Evolutionary conservation across 495 filamentous ascomycete species (phyloP).

Genomic region (Tirmania nivea): DNA sequence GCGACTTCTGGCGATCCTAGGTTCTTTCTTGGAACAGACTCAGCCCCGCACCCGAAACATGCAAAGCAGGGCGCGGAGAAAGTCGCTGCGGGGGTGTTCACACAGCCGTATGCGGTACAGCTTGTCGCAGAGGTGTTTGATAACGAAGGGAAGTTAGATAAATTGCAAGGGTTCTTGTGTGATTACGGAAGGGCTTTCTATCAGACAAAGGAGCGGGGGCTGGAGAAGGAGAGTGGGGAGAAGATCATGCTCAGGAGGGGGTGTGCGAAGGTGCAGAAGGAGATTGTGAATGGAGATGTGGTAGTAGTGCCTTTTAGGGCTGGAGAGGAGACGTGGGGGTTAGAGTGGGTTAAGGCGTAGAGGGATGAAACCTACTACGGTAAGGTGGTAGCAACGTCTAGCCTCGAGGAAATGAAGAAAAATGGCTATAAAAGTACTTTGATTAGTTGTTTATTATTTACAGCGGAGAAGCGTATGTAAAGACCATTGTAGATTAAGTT

Average conservation of each 20-base stretch:
- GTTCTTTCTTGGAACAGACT: conserved; percentile 63
- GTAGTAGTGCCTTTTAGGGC: conserved; percentile 52
- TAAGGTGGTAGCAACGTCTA: too few relatives aligned
- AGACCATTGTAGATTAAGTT: too few relatives aligned
- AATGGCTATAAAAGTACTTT: too few relatives aligned
- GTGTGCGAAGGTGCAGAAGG: conserved; percentile 20
- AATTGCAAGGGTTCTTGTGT: conserved; percentile 52
- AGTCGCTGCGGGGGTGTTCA: conserved; percentile 70
- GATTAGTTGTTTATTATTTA: too few relatives aligned
- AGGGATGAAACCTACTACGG: too few relatives aligned
- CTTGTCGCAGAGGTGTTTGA: conserved; percentile 18
- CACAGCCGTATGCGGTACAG: conserved; percentile 65
- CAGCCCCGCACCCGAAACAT: conserved; percentile 51
- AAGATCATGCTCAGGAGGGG: conserved; percentile 41
- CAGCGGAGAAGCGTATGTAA: too few relatives aligned
- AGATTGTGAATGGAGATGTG: conserved; percentile 23
- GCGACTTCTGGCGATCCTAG: conserved; percentile 44
- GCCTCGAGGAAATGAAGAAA: too few relatives aligned
- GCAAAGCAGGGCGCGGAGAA: conserved; percentile 49
- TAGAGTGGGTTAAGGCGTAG: conserved; percentile 20
- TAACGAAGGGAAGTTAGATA: conserved; percentile 32
- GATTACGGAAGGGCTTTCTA: conserved; percentile 60
- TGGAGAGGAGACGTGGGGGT: conserved; percentile 43
- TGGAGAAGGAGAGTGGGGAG: conserved; percentile 24
- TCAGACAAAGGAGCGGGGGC: conserved; percentile 21